A percentile compares a stretch with the other conserved stretches of the same genome.
phyloP scores from a whole-genome alignment of 805 yeast genomes.

The Candida pini region DNA sequence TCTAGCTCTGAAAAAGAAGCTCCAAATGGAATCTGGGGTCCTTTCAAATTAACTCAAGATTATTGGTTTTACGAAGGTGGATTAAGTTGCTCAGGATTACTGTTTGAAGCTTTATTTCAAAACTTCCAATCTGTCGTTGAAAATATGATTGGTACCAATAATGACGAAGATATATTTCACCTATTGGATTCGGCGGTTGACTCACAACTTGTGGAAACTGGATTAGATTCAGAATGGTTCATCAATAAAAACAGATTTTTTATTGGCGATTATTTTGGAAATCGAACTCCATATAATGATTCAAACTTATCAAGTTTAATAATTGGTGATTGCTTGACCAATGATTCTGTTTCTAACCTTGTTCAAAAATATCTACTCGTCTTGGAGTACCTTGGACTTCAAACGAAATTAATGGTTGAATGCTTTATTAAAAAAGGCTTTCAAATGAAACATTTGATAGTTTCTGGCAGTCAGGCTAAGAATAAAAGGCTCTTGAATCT shows the following conservation, averaged over 20 bases:
- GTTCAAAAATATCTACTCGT: conserved; percentile 39
- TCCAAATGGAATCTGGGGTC: conserved; percentile 55
- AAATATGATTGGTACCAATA: conserved; percentile 4
- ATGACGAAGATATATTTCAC: conserved; percentile 1
- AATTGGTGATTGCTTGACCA: conserved; percentile 41
- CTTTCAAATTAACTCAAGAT: conserved; percentile 35
- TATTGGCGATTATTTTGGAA: conserved; percentile 55
- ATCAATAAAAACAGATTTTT: conserved; percentile 30
- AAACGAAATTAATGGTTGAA: conserved; percentile 37
- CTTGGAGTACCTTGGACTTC: conserved; percentile 48
- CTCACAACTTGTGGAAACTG: conserved; percentile 10
- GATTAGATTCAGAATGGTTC: conserved; percentile 10
- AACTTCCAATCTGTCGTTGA: conserved; percentile 28
- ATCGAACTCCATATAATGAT: conserved; percentile 52
- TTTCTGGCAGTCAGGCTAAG: conserved; percentile 51
- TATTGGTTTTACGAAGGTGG: conserved; percentile 47
- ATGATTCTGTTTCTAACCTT: conserved; percentile 24
- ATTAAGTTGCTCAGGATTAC: conserved; percentile 52
- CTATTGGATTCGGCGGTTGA: conserved; percentile 21
- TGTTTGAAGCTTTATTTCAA: conserved; percentile 42
- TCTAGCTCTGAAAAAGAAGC: conserved; percentile 10
- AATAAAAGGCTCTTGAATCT: conserved; percentile 36
- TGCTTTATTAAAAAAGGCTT: conserved; percentile 21
- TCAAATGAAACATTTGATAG: conserved; percentile 28
- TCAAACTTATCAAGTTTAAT: conserved; percentile 42